These are phyloP conservation scores for Prunus fruticosa DNA, from an alignment of 306 rosid species.

Conservation along the genomic window DNA sequence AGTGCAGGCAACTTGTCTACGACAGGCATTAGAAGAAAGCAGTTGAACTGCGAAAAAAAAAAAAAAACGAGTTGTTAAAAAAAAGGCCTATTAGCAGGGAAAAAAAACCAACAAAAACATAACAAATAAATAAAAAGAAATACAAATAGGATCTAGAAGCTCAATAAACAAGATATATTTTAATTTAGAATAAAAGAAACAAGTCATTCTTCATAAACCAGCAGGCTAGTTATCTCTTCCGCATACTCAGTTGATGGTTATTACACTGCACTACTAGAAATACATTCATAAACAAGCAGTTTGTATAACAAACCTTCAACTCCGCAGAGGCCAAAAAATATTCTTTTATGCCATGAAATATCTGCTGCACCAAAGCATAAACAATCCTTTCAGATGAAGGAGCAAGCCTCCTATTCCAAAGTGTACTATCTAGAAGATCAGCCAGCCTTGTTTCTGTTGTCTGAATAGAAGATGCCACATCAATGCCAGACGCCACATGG, in stretches of 20 bases:
- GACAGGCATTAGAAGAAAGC: constrained; percentile 97
- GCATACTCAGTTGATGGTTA: not conserved
- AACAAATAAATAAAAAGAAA: not conserved
- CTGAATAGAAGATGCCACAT: constrained; percentile 57
- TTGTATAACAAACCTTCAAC: constrained; percentile 67
- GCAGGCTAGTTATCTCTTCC: not conserved
- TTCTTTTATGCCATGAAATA: constrained; percentile 94
- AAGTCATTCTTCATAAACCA: not conserved
- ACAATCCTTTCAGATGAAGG: constrained; percentile 98
- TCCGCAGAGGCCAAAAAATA: constrained; percentile 95
- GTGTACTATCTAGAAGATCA: constrained; percentile 96
- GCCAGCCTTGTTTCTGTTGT: constrained; percentile 89
- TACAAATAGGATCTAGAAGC: not conserved
- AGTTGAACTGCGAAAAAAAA: constrained; percentile 78
- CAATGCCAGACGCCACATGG: constrained; percentile 76
- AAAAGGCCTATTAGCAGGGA: not conserved
- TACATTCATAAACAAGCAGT: constrained; percentile 13
- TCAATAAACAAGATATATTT: no score
- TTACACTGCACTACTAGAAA: not conserved
- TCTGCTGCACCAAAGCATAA: constrained; percentile 94
- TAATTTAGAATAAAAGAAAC: not conserved
- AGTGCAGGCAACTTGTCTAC: constrained; percentile 96
- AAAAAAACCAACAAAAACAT: not conserved
- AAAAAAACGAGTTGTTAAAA: constrained; percentile 24
- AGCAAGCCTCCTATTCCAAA: constrained; percentile 95